These are phyloP conservation scores for Pseudozyma sp. DNA, from an alignment of 1,284 basidiomycete species.

Conservation along the genomic window DNA sequence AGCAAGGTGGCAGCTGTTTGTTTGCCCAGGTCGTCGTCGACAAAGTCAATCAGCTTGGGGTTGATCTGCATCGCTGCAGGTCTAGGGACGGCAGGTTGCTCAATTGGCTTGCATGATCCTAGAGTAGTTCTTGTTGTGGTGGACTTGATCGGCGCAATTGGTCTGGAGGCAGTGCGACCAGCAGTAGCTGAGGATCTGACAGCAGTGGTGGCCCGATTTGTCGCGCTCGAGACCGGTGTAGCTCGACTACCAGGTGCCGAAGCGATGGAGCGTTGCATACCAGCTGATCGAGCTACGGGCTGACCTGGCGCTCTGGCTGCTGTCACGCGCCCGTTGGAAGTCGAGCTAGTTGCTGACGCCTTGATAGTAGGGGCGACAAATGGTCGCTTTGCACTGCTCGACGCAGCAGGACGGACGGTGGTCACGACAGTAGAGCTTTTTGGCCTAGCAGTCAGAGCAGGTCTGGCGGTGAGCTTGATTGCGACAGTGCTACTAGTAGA, in stretches of 20 bases:
- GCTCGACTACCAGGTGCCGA: conserved; percentile 21
- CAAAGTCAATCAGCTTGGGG: conserved; percentile 41
- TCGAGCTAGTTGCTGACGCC: neutral
- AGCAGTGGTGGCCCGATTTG: neutral
- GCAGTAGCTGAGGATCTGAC: neutral
- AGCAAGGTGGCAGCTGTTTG: conserved; percentile 26
- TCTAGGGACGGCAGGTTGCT: conserved; percentile 1
- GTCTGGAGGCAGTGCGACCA: conserved; percentile 1
- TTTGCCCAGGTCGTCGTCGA: conserved; percentile 42
- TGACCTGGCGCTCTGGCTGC: neutral
- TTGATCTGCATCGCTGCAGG: conserved; percentile 22
- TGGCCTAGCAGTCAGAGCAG: neutral
- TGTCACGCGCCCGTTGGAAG: neutral
- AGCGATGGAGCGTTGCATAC: conserved; percentile 37
- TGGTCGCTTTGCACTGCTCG: neutral
- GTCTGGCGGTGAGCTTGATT: neutral
- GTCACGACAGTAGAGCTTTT: neutral
- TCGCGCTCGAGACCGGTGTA: neutral
- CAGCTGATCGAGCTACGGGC: conserved; percentile 10
- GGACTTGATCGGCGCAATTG: neutral
- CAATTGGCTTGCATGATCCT: neutral
- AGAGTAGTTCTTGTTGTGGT: neutral
- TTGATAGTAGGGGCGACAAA: neutral
- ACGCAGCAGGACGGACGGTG: conserved; percentile 2
- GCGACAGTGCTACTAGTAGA: neutral